Percentiles rank a stretch among this genome's conserved stretches.
Evolutionary conservation across 768 basidiomycete genomes (phyloP).

Genomic region (Pulveroboletus sp.): DNA sequence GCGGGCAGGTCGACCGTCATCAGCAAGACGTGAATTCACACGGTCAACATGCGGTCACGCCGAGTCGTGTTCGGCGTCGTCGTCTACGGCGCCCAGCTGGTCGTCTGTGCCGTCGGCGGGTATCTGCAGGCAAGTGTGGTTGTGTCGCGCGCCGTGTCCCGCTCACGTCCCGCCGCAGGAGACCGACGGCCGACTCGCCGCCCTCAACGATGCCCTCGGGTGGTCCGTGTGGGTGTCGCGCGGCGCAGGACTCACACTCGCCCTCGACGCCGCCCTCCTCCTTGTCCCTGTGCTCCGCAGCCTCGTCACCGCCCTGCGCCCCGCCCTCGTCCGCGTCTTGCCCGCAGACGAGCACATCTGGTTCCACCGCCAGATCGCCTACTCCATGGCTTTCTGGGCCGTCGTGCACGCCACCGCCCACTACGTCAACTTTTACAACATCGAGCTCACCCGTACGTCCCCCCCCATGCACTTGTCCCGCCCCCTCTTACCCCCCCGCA

Average conservation of each 20-base stretch:
- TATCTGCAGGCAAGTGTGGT: constrained; percentile 78
- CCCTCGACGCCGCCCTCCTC: constrained; percentile 83
- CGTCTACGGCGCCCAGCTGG: constrained; percentile 78
- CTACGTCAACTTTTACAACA: constrained; percentile 91
- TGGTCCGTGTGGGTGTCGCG: constrained; percentile 91
- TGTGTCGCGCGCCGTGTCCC: too few relatives aligned
- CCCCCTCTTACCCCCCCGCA: constrained; percentile 26
- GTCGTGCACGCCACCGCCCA: constrained; percentile 93
- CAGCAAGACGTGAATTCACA: not conserved
- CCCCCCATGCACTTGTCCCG: not conserved
- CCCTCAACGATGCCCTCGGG: constrained; percentile 73
- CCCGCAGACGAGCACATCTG: constrained; percentile 95
- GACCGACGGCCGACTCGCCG: constrained; percentile 61
- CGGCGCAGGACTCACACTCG: constrained; percentile 88
- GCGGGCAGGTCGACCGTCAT: constrained; percentile 53
- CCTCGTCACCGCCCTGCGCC: constrained; percentile 79
- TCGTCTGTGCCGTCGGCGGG: constrained; percentile 87
- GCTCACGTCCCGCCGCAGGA: constrained; percentile 38
- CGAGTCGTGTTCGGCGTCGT: constrained; percentile 69
- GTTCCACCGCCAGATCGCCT: constrained; percentile 95
- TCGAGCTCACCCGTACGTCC: constrained; percentile 77
- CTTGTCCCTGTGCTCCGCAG: constrained; percentile 90
- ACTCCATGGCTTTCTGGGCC: constrained; percentile 90
- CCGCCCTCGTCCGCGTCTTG: constrained; percentile 76
- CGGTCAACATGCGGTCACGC: constrained; percentile 29